Evolutionary conservation across 1,284 basidiomycete species (phyloP).

Genomic region (Cutaneotrichosporon sp.): DNA sequence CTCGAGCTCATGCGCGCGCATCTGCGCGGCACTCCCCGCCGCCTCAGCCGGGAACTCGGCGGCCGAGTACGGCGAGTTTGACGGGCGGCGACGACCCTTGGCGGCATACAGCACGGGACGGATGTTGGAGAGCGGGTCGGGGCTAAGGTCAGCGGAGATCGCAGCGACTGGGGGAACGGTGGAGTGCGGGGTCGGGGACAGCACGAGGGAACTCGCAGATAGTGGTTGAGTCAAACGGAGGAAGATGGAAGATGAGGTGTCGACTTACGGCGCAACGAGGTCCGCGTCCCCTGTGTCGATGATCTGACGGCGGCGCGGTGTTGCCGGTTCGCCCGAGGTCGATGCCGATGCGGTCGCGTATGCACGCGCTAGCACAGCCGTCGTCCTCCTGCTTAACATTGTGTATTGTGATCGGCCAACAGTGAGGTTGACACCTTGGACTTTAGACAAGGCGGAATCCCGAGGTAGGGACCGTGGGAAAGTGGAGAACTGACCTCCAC

Average conservation of each 20-base stretch:
- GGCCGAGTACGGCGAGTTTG: conserved; percentile 43
- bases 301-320: conserved; percentile 3
- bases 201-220: background rate
- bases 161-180: background rate
- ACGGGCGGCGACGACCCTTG: conserved; percentile 29
- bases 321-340: background rate
- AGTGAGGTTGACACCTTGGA: background rate
- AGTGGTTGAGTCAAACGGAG: background rate
- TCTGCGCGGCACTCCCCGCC: conserved; percentile 9
- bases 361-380: background rate
- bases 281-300: conserved; percentile 30
- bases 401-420: background rate
- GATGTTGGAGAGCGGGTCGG: conserved; percentile 49
- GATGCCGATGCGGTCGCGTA: conserved; percentile 4
- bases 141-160: conserved; percentile 28
- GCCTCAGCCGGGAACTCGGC: conserved; percentile 39
- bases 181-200: conserved; percentile 5
- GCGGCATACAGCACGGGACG: conserved; percentile 49
- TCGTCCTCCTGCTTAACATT: conserved; percentile 2
- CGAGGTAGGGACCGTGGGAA: background rate
- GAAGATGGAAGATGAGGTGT: background rate
- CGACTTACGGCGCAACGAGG: conserved; percentile 48
- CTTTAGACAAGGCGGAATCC: background rate
- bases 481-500: background rate
- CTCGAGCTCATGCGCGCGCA: conserved; percentile 38